phyloP scores from a whole-genome alignment of 176 grass and related monocot species.

The Ensete ventricosum region DNA sequence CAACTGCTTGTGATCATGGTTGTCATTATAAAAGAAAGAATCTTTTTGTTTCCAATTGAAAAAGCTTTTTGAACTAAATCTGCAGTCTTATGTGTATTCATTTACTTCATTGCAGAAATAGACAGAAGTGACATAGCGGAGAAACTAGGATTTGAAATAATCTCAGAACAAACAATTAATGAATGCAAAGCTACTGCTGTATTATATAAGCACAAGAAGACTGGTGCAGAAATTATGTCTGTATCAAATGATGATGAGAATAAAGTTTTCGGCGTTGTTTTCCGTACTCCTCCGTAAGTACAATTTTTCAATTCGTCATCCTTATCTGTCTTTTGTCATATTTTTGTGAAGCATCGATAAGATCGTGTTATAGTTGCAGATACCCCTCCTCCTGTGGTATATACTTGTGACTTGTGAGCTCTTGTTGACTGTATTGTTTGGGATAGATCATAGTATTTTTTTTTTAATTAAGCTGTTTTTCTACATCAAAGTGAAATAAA shows the following conservation, averaged over 20 bases:
- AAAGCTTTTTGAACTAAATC: not conserved
- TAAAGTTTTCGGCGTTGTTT: conserved; percentile 96
- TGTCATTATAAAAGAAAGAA: not conserved
- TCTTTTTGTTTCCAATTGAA: not conserved
- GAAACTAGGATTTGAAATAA: conserved; percentile 70
- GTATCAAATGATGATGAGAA: conserved; percentile 85
- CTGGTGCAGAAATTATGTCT: conserved; percentile 87
- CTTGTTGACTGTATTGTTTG: too few relatives aligned
- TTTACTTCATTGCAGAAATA: conserved; percentile 34
- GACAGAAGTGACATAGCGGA: conserved; percentile 65
- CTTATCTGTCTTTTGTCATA: not conserved
- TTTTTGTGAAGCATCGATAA: not conserved
- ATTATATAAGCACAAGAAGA: conserved; percentile 96
- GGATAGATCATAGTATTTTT: too few relatives aligned
- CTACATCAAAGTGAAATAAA: too few relatives aligned
- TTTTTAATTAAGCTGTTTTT: too few relatives aligned
- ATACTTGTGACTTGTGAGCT: too few relatives aligned
- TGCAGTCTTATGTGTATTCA: conserved; percentile 18
- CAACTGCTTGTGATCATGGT: not conserved
- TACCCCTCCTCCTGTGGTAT: not conserved
- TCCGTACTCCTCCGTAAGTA: conserved; percentile 95
- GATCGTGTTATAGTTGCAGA: not conserved
- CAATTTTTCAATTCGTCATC: conserved; percentile 16
- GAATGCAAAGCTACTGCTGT: conserved; percentile 88
- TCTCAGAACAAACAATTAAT: conserved; percentile 82